Conservation (phyloP, 225 moss, liverwort and hornwort species). For the Pseudisothecium myosuroides region DNA sequence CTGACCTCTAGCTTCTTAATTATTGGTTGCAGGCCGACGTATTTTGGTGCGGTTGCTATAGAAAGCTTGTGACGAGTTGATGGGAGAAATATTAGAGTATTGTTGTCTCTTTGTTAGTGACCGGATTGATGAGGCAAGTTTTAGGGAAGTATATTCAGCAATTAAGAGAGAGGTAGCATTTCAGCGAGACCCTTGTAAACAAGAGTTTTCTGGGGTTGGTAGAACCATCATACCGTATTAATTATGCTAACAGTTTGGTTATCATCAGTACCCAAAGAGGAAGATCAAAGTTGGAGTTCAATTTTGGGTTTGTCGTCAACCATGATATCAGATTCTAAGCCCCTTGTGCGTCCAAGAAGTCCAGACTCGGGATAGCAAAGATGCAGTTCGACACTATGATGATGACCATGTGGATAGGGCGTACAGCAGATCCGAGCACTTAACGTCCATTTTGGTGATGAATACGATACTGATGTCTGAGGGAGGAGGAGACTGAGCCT, state of each 20-base stretch:
- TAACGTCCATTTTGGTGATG: slow-evolving; percentile 28
- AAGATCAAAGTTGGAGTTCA: not conserved
- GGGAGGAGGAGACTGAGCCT: slow-evolving; percentile 28
- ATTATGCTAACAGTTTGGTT: not conserved
- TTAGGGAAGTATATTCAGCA: not conserved
- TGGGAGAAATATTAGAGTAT: not conserved
- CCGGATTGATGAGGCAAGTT: not conserved
- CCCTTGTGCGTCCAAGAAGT: slow-evolving; percentile 14
- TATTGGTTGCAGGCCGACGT: not conserved
- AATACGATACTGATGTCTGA: not conserved
- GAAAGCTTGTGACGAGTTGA: not conserved
- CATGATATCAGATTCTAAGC: slow-evolving; percentile 24
- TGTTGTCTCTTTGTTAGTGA: not conserved
- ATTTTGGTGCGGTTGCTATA: too few species aligned
- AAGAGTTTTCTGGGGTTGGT: not conserved
- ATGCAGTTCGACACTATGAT: not conserved
- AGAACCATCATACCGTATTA: not conserved
- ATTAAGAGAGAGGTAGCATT: not conserved
- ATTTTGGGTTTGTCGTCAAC: not conserved
- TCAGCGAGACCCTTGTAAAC: not conserved
- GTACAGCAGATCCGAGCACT: slow-evolving; percentile 63
- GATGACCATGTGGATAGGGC: slow-evolving; percentile 42
- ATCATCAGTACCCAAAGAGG: not conserved
- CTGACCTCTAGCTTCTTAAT: not conserved
- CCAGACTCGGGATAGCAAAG: not conserved